A percentile compares a stretch with the other conserved stretches of the same genome.
These are phyloP conservation scores for Zygnema circumcarinatum DNA, from an alignment of 139 green algal genomes.

Conservation along the genomic window DNA sequence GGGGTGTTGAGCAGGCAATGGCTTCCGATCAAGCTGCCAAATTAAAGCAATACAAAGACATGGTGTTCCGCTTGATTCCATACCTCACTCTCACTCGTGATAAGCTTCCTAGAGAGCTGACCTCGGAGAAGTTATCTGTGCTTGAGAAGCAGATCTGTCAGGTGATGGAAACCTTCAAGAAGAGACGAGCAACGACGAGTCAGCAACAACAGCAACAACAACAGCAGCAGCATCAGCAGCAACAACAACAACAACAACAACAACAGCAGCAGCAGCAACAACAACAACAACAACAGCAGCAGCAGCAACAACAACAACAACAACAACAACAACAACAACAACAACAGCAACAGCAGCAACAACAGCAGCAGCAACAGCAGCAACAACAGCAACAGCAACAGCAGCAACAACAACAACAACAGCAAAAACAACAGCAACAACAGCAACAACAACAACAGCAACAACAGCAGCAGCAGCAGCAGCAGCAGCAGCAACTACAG, in stretches of 20 bases:
- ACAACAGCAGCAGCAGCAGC: constrained; percentile 18
- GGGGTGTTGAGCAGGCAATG: constrained; percentile 7
- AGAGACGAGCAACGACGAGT: not conserved
- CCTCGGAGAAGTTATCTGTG: constrained; percentile 14
- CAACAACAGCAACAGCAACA: constrained; percentile 32
- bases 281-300: constrained; percentile 43
- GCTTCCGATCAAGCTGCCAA: constrained; percentile 1
- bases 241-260: constrained; percentile 49
- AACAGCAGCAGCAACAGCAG: constrained; percentile 17
- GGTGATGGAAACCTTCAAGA: constrained; percentile 41
- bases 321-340: constrained; percentile 43
- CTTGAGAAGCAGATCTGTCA: constrained; percentile 38
- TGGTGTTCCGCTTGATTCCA: constrained; percentile 23
- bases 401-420: constrained; percentile 20
- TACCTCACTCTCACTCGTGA: constrained; percentile 27
- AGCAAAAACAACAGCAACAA: constrained; percentile 23
- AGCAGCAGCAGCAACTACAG: constrained; percentile 19
- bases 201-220: constrained; percentile 36
- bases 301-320: constrained; percentile 41
- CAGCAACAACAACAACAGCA: constrained; percentile 31
- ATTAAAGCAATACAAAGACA: constrained; percentile 48
- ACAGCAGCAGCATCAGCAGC: constrained; percentile 32
- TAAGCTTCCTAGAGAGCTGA: constrained; percentile 13
- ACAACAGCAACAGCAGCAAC: constrained; percentile 22
- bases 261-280: constrained; percentile 35